These are phyloP conservation scores for Trichaptum fuscoviolaceum DNA, from an alignment of 768 basidiomycete genomes.

Conservation along the genomic window DNA sequence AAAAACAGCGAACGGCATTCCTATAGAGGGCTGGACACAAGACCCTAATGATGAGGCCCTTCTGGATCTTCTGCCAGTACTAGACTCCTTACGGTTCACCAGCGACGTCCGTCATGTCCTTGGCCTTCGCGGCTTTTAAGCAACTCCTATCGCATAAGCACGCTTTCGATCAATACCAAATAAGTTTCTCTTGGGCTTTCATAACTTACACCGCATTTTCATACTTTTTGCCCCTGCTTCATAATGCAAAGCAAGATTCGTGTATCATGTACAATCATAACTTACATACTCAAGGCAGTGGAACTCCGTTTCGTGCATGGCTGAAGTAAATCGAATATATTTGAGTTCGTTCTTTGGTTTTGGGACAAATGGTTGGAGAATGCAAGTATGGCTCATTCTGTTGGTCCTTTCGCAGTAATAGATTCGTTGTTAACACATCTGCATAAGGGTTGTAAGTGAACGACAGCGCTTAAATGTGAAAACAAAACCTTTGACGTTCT, in stretches of 20 bases:
- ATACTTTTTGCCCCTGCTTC: not conserved
- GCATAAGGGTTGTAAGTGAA: not conserved
- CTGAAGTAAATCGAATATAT: not conserved
- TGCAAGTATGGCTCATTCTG: not conserved
- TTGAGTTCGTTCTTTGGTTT: not conserved
- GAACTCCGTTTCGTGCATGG: not conserved
- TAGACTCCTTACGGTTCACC: slow-evolving; percentile 95
- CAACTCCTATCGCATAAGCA: slow-evolving; percentile 8
- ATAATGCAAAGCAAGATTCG: slow-evolving; percentile 3
- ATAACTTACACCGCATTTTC: slow-evolving; percentile 4
- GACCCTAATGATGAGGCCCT: slow-evolving; percentile 96
- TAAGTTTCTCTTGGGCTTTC: slow-evolving; percentile 4
- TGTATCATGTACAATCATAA: slow-evolving; percentile 1
- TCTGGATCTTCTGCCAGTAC: slow-evolving; percentile 89
- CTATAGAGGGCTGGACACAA: slow-evolving; percentile 98
- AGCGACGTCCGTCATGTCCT: slow-evolving; percentile 91
- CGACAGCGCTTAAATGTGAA: not conserved
- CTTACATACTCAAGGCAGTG: not conserved
- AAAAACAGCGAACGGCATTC: slow-evolving; percentile 91
- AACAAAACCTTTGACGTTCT: not conserved
- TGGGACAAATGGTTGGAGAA: not conserved
- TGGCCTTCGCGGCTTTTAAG: slow-evolving; percentile 59
- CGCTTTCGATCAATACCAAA: not conserved
- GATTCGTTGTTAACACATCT: not conserved
- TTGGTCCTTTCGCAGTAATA: not conserved